Evolutionary conservation across 352 stramenopile genomes (phyloP).

Genomic region (Elongisporangium senticosum): DNA sequence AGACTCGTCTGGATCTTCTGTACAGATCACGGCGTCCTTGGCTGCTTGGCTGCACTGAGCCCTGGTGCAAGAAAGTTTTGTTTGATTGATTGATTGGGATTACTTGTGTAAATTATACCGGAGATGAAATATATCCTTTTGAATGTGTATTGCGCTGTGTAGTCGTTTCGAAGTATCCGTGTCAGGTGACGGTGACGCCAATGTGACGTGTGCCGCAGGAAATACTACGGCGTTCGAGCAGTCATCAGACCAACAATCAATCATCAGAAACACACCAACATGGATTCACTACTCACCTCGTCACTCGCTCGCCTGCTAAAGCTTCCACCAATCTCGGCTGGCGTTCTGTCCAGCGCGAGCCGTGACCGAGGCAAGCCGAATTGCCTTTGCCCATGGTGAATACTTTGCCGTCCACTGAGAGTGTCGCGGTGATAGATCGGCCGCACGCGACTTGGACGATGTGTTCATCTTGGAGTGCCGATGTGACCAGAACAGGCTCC

Average conservation of each 20-base stretch:
- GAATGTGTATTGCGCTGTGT: too few species aligned
- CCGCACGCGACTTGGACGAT: background rate
- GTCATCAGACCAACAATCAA: too few species aligned
- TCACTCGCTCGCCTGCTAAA: background rate
- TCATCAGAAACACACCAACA: too few species aligned
- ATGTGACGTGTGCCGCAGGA: too few species aligned
- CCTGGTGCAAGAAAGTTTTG: background rate
- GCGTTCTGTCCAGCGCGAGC: background rate
- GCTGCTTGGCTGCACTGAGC: constrained; percentile 56
- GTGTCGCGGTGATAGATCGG: background rate
- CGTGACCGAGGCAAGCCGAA: background rate
- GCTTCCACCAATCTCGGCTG: background rate
- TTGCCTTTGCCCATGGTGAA: background rate
- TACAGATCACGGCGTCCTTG: constrained; percentile 22
- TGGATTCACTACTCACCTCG: background rate
- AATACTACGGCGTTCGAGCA: too few species aligned
- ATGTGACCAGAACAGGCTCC: background rate
- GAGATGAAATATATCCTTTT: background rate
- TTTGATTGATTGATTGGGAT: background rate
- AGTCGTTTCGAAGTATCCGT: too few species aligned
- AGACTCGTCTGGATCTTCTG: background rate
- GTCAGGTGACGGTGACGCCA: too few species aligned
- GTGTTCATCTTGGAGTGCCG: background rate
- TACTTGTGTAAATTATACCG: background rate
- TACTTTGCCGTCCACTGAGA: background rate